Evolutionary conservation across 345 rosid genomes (phyloP), one percentile per base, ranked within the genome.

Genomic region (Sisymbrium irio): DNA sequence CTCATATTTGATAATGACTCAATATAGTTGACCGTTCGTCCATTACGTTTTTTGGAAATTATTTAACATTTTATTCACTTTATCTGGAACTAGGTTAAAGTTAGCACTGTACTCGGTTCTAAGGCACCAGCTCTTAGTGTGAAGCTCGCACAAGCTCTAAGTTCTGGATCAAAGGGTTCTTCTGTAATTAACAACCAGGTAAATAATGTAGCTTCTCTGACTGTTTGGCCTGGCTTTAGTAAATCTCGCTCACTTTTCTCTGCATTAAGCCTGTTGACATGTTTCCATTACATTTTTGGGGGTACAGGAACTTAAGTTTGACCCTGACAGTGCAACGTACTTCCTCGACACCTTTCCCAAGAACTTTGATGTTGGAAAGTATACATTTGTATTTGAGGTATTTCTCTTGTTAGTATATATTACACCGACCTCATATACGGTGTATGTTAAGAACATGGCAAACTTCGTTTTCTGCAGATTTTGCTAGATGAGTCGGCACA

Each of bases 351-450:
- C 78, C 41, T 80, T 87, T 35, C 85, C 96, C n/a, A 73, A 73
- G 40, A 75, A 72, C 56, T 37, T 90, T 70, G 99, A 85, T 86
- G 86, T 96, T 77, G 99, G 99, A 77, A 85, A 76, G 49, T 92
- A 90, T 73, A 74, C 77, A 57, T 92, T 92, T 75, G 87, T 83
- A 74, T 92, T 92, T 79, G 89, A 90, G 99, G 99, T 95, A 83
- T 49, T 68, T 33, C 55, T 74, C 30, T 44, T 76, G 36, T 44
- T 65, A 14, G n/a, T 25, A 45, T 27, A 55, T 50, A 17, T 36
- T 36, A 61, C 45, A 30, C 28, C 55, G 49, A 28, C 58, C n/a
- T 35, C 54, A 37, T 78, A 50, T 17, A 65, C 33, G 32, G 12
- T 71, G 65, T 65, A 58, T 60, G 17, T 14, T 39, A 17, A 28